Base-by-base conservation (phyloP, 2,329 filamentous ascomycete genomes). In the Stagonosporopsis cucurbitacearum region DNA sequence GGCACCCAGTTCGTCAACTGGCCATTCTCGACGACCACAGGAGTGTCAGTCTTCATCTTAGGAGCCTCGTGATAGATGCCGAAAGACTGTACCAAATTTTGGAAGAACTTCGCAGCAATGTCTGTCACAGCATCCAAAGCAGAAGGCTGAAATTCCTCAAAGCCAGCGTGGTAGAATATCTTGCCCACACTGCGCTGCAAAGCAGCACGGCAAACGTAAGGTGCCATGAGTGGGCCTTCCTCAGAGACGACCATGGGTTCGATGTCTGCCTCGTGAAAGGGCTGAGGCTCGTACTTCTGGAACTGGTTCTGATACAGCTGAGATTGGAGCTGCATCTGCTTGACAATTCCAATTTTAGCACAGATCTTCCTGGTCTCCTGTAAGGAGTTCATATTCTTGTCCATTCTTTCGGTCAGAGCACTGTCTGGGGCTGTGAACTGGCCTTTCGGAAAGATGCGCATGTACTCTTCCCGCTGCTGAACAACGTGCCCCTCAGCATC, bases 231-330 rank as follows among this genome's bases (percentile, higher is more conserved):
- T 8, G 95, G 89, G 0, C 94, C 92, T 57, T 94, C 88, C 65
- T 96, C 93, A 33, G 91, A 91, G 50, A 95, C 87, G 51, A 97
- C 94, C 71, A 95, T 89, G n/a, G 92, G 86, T 46, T 92, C 88
- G 48, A 95, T 87, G 70, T 98, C 95, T 37, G 86, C 83, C 77
- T 99, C 95, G 17, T 88, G 79, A 60, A 99, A 97, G 0, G 92
- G 91, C 71, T 94, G 89, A 0, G 90, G 90, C 60, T 96, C 91
- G 71, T 96, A 96, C 77, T 96, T 97, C 62, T 94, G 92, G 68
- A 99, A 99, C 75, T 99, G 95, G 70, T 99, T 99, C 70, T 93
- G 90, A 73, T 99, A 99, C 72, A 96, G 90, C 90, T 95, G 95
- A 47, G 92, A 91, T 75, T 99, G 95, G 50, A 98, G 86, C 78